These are phyloP conservation scores for Neltuma alba DNA, from an alignment of 306 rosid genomes.

Conservation along the genomic window DNA sequence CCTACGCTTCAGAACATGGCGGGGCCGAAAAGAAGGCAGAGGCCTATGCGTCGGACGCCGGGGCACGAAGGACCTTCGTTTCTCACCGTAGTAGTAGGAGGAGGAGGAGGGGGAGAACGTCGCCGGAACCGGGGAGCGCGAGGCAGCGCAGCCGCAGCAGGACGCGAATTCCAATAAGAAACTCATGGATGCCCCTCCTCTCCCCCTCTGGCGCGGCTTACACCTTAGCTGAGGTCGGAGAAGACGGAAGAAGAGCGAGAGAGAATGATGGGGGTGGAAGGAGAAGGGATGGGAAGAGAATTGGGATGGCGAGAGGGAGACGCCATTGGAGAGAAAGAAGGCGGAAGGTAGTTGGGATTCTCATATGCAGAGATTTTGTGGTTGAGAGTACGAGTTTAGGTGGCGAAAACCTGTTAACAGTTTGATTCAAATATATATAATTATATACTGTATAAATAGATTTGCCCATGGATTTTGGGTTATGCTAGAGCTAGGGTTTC, in stretches of 20 bases:
- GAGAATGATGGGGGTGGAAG: neutral
- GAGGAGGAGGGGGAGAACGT: too few relatives aligned
- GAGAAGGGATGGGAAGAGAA: neutral
- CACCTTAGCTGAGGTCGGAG: too few relatives aligned
- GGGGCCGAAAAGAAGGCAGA: neutral
- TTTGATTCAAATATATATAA: too few relatives aligned
- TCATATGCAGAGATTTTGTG: too few relatives aligned
- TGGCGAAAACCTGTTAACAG: neutral
- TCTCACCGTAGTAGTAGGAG: neutral
- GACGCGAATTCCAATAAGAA: slow-evolving; percentile 50
- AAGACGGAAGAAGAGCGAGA: neutral
- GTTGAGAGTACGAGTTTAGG: slow-evolving; percentile 23
- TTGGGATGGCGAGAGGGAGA: neutral
- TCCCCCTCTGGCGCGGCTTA: neutral
- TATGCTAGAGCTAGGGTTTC: too few relatives aligned
- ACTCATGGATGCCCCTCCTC: slow-evolving; percentile 35
- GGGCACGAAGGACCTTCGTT: slow-evolving; percentile 37
- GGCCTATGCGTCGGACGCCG: neutral
- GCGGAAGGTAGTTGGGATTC: neutral
- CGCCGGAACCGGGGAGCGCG: neutral
- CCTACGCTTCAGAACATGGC: slow-evolving; percentile 21
- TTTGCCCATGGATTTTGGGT: too few relatives aligned
- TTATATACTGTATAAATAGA: too few relatives aligned
- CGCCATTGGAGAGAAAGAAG: neutral
- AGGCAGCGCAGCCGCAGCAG: slow-evolving; percentile 45